These are phyloP conservation scores for Rhizopus microsporus DNA, from an alignment of 371 early-diverging fungal species.

Conservation along the genomic window DNA sequence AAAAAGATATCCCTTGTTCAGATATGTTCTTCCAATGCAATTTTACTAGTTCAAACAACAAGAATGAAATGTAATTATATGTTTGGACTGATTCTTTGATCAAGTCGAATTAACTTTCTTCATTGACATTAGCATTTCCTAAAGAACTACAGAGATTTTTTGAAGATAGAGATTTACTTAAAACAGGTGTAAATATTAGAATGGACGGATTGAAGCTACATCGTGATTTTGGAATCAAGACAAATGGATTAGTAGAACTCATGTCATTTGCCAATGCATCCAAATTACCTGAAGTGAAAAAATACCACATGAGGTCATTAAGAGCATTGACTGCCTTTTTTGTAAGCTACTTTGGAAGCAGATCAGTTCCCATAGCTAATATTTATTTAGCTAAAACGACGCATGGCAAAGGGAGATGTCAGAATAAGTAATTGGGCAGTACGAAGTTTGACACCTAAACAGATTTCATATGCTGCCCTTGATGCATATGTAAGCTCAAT, in stretches of 20 bases:
- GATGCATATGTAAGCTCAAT: constrained; percentile 58
- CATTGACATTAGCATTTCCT: constrained; percentile 37
- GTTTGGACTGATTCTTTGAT: neutral
- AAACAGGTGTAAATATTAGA: constrained; percentile 57
- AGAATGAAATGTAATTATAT: constrained; percentile 39
- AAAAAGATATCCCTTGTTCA: constrained; percentile 55
- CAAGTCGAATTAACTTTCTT: too few relatives aligned
- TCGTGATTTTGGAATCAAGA: constrained; percentile 51
- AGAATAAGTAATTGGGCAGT: constrained; percentile 56
- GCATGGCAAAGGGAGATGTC: constrained; percentile 44
- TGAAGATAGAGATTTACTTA: constrained; percentile 36
- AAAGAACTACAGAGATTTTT: constrained; percentile 38
- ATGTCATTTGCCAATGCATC: constrained; percentile 33
- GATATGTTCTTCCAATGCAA: constrained; percentile 45
- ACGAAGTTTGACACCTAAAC: constrained; percentile 26
- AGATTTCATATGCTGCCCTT: constrained; percentile 57
- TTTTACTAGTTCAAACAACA: constrained; percentile 51
- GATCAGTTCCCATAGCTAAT: neutral
- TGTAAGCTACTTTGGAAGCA: constrained; percentile 29
- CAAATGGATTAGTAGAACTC: constrained; percentile 58
- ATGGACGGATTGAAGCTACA: constrained; percentile 51
- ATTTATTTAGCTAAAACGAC: constrained; percentile 41
- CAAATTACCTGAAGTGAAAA: constrained; percentile 25
- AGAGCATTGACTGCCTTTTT: constrained; percentile 40
- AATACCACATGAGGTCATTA: constrained; percentile 39